These are phyloP conservation scores for Xylaria sp. DNA, from an alignment of 2,329 filamentous ascomycete genomes.

Conservation along the genomic window DNA sequence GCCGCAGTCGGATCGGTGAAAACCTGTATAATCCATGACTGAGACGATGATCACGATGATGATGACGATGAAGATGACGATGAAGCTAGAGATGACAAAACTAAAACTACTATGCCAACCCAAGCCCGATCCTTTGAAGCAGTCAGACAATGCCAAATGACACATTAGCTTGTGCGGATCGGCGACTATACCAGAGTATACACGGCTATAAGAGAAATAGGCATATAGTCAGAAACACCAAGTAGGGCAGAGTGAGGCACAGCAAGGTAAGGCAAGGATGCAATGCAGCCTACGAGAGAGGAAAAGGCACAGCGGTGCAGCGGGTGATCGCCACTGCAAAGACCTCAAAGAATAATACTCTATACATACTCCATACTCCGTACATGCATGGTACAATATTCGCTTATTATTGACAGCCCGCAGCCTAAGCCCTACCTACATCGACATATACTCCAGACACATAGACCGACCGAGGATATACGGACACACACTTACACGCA, in stretches of 20 bases:
- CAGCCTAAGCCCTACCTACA: conserved; percentile 21
- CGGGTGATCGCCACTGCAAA: conserved; percentile 36
- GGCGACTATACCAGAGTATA: conserved; percentile 9
- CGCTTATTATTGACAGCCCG: conserved; percentile 31
- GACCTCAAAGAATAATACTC: conserved; percentile 15
- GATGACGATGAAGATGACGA: background rate
- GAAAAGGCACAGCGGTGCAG: conserved; percentile 9
- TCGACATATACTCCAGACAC: conserved; percentile 18
- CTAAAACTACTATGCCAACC: background rate
- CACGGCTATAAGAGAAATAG: background rate
- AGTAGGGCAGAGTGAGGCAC: background rate
- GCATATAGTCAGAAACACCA: conserved; percentile 2
- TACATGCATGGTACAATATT: conserved; percentile 28
- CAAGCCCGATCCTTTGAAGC: background rate
- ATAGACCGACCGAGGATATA: conserved; percentile 15
- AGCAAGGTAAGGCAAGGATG: background rate
- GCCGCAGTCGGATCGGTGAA: conserved; percentile 4
- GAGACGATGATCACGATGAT: background rate
- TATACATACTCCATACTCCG: conserved; percentile 1
- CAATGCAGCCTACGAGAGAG: conserved; percentile 8
- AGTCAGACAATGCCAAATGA: conserved; percentile 1
- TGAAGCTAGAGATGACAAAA: background rate
- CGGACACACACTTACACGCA: too few species aligned
- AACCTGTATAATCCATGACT: background rate
- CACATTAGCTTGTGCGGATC: background rate